Evolutionary conservation across 495 filamentous ascomycete genomes (phyloP).

Genomic region (Penicillium daleae): DNA sequence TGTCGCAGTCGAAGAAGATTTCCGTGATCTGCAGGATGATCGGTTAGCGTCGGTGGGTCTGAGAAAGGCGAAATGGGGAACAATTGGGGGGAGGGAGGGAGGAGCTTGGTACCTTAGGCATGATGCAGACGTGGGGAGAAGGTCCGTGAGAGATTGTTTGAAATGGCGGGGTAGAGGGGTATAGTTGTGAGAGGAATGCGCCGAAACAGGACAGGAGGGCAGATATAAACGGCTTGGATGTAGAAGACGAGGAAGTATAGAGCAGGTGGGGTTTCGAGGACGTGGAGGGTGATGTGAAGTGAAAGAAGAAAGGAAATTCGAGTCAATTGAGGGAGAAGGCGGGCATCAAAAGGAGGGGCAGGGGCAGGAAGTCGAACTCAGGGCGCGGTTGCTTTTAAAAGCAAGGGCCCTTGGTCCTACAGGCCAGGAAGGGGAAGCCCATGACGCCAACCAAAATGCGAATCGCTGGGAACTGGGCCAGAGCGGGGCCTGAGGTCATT

Average conservation of each 20-base stretch:
- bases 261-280: not conserved
- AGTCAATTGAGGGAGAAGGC: not conserved
- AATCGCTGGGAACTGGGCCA: constrained; percentile 15
- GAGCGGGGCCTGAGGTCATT: constrained; percentile 26
- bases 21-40: constrained; percentile 63
- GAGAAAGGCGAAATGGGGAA: not conserved
- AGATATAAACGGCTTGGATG: constrained; percentile 6
- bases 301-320: not conserved
- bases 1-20: constrained; percentile 96
- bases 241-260: not conserved
- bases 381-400: constrained; percentile 22
- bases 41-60: constrained; percentile 27
- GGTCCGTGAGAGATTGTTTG: constrained; percentile 7
- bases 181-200: constrained; percentile 8
- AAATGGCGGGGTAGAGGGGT: not conserved
- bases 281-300: not conserved
- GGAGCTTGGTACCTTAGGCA: constrained; percentile 47
- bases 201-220: not conserved
- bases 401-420: constrained; percentile 13
- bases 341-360: constrained; percentile 1
- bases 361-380: constrained; percentile 4
- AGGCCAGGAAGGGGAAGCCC: not conserved
- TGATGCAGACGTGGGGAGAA: constrained; percentile 32
- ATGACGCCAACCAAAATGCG: constrained; percentile 27
- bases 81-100: not conserved